These are phyloP conservation scores for Pinus taeda DNA, from an alignment of 75 land plant species.

Conservation along the genomic window DNA sequence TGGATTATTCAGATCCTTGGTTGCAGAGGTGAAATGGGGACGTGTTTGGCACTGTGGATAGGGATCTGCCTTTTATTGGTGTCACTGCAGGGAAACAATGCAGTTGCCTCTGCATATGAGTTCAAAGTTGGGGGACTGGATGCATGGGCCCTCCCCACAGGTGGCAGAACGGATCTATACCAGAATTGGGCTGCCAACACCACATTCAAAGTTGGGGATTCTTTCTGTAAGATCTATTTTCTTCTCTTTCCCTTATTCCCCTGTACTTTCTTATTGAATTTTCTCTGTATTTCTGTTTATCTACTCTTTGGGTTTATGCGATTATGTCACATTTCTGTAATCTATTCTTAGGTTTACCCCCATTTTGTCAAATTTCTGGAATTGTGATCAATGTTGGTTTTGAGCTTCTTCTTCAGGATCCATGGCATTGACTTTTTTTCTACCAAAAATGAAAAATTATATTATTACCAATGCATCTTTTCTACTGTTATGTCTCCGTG, in stretches of 20 bases:
- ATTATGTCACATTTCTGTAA: not conserved
- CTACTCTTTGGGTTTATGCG: not conserved
- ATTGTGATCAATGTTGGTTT: not conserved
- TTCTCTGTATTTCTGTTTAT: not conserved
- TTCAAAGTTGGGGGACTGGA: slow-evolving; percentile 67
- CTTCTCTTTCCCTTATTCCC: not conserved
- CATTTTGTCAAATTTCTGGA: not conserved
- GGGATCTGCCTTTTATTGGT: too few species aligned
- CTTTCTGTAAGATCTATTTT: slow-evolving; percentile 49
- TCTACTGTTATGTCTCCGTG: too few species aligned
- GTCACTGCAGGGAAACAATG: too few species aligned
- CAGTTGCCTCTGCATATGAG: not conserved
- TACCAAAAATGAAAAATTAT: not conserved
- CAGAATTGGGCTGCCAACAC: slow-evolving; percentile 42
- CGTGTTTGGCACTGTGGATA: too few species aligned
- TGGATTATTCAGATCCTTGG: too few species aligned
- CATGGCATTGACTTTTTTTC: too few species aligned
- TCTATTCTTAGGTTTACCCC: not conserved
- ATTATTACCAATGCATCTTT: too few species aligned
- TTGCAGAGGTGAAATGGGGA: too few species aligned
- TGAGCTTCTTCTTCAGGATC: not conserved
- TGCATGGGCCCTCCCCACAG: slow-evolving; percentile 60
- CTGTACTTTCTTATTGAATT: not conserved
- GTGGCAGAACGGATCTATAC: slow-evolving; percentile 40
- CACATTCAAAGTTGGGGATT: slow-evolving; percentile 57